Percentiles rank a stretch among this genome's conserved stretches.
These are phyloP conservation scores for Eutreptiella sp. DNA, from an alignment of 208 protist genomes.

Conservation along the genomic window DNA sequence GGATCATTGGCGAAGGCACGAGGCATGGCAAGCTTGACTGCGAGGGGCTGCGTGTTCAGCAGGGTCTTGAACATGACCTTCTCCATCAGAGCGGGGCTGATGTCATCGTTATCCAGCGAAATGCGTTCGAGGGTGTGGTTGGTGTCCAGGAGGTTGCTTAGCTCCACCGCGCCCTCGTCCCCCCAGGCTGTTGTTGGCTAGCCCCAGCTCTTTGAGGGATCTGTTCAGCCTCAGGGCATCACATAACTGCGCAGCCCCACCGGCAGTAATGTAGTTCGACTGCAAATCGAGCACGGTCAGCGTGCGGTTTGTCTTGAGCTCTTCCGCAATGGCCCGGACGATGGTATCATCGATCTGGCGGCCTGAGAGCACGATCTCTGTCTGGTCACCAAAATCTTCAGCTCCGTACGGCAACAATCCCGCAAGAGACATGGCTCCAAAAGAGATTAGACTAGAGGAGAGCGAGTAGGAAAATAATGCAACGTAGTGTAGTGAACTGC, in stretches of 20 bases:
- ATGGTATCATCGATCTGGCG: too few species aligned
- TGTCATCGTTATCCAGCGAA: conserved; percentile 4
- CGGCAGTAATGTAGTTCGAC: conserved; percentile 6
- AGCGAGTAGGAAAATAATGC: too few species aligned
- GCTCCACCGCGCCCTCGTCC: background rate
- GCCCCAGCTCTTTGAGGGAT: conserved; percentile 3
- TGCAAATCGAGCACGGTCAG: conserved; percentile 19
- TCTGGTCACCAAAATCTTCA: too few species aligned
- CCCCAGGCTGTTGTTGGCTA: conserved; percentile 16
- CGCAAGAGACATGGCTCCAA: too few species aligned
- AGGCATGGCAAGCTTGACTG: conserved; percentile 8
- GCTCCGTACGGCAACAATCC: too few species aligned
- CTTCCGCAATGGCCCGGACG: conserved; percentile 1
- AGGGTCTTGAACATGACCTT: conserved; percentile 9
- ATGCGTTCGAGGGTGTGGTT: conserved; percentile 12
- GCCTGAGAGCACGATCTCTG: too few species aligned
- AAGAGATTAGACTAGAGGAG: too few species aligned
- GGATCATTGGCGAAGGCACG: background rate
- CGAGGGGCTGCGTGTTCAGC: conserved; percentile 20
- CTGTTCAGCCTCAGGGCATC: background rate
- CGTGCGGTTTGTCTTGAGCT: background rate
- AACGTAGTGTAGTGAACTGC: too few species aligned
- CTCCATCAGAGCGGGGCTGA: background rate
- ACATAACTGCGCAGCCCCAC: background rate
- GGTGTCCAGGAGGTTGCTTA: background rate